Evolutionary conservation across 805 yeast genomes (phyloP), one percentile per base, ranked within the genome.

Genomic region (Barnettozyma wickerhamii): DNA sequence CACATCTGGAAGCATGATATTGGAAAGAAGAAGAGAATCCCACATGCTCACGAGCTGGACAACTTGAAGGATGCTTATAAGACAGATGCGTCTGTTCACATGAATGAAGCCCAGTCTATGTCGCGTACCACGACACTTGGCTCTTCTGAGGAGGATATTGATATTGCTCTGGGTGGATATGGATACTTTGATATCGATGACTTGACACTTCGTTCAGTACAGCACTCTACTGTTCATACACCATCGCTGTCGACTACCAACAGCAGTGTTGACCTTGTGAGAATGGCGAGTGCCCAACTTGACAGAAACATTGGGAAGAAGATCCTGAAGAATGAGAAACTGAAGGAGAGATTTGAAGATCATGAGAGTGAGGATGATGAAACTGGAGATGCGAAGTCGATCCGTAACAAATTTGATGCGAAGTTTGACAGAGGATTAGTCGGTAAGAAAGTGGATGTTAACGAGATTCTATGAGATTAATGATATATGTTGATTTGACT

Each of bases 131-230:
- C 52, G 2, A 50, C 55, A 2, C 27, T 46, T 17, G 53, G 50
- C 1, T 48, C 58, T 2, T 48, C 51, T 29, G 62, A 54, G 24
- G 59, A 55, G 24, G 58, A 56, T 10, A 42, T 48, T 19, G 62
- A 57, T 27, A 29, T 58, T 27, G 63, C 61, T 7, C 64, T 84
- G 27, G 91, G 93, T 17, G 95, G 95, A 2, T 85, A 85, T 58
- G 91, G 87, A 6, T 81, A 82, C 58, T 82, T 82, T 59, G 87
- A 81, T 52, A 74, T 81, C 51, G 87, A 83, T 10, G 79, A 82
- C 47, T 75, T 81, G 43, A 79, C 76, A 27, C 56, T 72, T 28
- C 66, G 85, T 45, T 75, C 86, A 67, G 55, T 73, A 68, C 46
- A 66, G 71, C 49, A 77, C 70, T 53, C 59, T 1, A 37, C 37